phyloP scores from a whole-genome alignment of 495 filamentous ascomycete species.

The Lasiosphaeris hirsuta region DNA sequence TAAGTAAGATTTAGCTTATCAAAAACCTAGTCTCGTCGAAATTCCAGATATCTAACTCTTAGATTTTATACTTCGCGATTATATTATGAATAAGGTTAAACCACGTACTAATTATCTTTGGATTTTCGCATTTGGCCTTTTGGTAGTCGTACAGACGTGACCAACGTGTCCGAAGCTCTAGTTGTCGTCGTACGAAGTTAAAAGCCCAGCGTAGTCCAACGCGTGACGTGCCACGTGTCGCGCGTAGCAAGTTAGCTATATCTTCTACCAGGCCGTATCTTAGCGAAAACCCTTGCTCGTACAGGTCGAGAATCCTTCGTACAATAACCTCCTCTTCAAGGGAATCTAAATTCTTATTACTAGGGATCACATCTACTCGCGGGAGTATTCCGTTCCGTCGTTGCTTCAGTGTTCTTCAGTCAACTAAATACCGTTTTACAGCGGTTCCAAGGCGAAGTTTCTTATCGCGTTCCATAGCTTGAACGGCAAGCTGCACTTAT shows the following conservation, averaged over 20 bases:
- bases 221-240: conserved; percentile 11
- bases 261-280: conserved; percentile 25
- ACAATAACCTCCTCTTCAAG: too few relatives aligned
- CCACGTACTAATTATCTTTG: conserved; percentile 29
- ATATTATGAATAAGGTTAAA: conserved; percentile 34
- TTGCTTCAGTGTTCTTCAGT: too few relatives aligned
- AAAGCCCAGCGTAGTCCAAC: conserved; percentile 29
- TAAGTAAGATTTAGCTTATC: conserved; percentile 34
- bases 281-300: too few relatives aligned
- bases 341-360: too few relatives aligned
- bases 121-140: conserved; percentile 38
- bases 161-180: conserved; percentile 30
- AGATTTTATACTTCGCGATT: conserved; percentile 35
- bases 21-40: conserved; percentile 45
- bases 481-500: too few relatives aligned
- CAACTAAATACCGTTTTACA: too few relatives aligned
- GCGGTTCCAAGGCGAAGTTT: too few relatives aligned
- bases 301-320: too few relatives aligned
- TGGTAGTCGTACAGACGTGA: conserved; percentile 31
- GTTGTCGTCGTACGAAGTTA: conserved; percentile 33
- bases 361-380: too few relatives aligned
- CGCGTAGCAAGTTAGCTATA: conserved; percentile 39
- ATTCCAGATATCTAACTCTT: conserved; percentile 44
- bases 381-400: too few relatives aligned
- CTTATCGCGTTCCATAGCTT: too few relatives aligned